Base-by-base conservation (phyloP, 805 yeast genomes). In the Candida chilensis region DNA sequence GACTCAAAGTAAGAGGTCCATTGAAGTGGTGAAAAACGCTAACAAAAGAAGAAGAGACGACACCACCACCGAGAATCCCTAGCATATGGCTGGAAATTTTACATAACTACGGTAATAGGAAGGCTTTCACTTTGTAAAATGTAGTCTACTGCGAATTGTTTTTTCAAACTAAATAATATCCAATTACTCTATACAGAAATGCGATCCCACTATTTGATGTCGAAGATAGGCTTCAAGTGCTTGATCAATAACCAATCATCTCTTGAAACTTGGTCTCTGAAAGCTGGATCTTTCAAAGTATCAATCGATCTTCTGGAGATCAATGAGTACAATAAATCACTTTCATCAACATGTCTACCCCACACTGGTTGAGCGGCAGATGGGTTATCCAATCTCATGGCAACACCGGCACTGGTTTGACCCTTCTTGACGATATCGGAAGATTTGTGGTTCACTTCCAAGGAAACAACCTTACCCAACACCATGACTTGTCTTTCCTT, bases 301-400 rank as follows among this genome's bases (percentile, higher is more conserved):
- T 92, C 96, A 44, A 92, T 88, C 20, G 95, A 83, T 57, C 69
- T 83, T 68, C 98, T 78, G 9, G 92, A 53, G 40, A 92, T 73
- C 63, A 82, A 68, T n/a, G 98, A 90, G 61, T 88, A 92, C 51
- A 92, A 66, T 27, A 73, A 69, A 57, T 92, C 99, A 35, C 74
- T 65, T 60, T 92, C 99, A 56, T 87, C 95, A 44, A 92, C 94
- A 52, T 92, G 99, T 66, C 98, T 85, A 39, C 99, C 99, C 97
- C 97, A 92, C 10, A 85, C 78, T 32, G 98, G 97, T 62, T 87
- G 95, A 40, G 84, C 90, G 35, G 82, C 69, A 27, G 95, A 82
- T 41, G 95, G 88, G 46, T 85, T 81, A 34, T 92, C 98, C 49
- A 92, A 70, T 67, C 98, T 78, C 82, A 92, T 84, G 38, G 99